Base-by-base conservation (phyloP, 2,329 filamentous ascomycete species). In the Fusarium coicis region DNA sequence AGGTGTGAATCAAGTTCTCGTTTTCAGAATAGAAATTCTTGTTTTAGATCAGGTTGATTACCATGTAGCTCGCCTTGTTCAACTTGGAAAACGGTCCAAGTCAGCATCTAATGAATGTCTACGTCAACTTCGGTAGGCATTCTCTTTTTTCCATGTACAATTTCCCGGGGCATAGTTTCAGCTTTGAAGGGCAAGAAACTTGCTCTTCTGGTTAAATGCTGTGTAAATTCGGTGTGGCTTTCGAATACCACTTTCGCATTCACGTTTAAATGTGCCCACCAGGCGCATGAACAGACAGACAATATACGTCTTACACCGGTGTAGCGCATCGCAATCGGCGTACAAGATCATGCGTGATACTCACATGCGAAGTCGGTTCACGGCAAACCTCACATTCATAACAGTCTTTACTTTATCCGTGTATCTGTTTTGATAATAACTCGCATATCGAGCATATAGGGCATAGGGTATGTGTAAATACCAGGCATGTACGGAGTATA, bases 1-100 rank as follows among this genome's bases (percentile, higher is more conserved):
- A 39, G 36, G 44, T 28, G 19, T 23, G 18, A n/a, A 52, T 60
- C 46, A n/a, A 46, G 54, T 44, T 21, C 47, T 40, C 28, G 54
- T 40, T 32, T 42, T 47, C 30, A 36, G 19, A 43, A 54, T 50
- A 66, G 4, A 65, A 21, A 44, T 26, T 63, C n/a, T 44, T 72
- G 56, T 65, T 68, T 30, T 59, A 46, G 56, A 34, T 37, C 44
- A 44, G n/a, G 18, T 36, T 50, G 40, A 19, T 37, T 19, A 34
- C 16, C 19, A 21, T 40, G 19, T 19, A 37, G 19, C 50, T 54
- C 36, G 26, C 26, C 36, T 14, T 40, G 19, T 18, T 54, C 10
- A n/a, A 30, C 14, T 28, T 54, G 16, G 34, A 14, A 53, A 39
- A n/a, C 10, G 15, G 23, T 54, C 11, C 14, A 28, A 28, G 34